Percentiles rank a stretch among this genome's conserved stretches.
phyloP scores from a whole-genome alignment of 805 yeast species.

The Candida verbasci region DNA sequence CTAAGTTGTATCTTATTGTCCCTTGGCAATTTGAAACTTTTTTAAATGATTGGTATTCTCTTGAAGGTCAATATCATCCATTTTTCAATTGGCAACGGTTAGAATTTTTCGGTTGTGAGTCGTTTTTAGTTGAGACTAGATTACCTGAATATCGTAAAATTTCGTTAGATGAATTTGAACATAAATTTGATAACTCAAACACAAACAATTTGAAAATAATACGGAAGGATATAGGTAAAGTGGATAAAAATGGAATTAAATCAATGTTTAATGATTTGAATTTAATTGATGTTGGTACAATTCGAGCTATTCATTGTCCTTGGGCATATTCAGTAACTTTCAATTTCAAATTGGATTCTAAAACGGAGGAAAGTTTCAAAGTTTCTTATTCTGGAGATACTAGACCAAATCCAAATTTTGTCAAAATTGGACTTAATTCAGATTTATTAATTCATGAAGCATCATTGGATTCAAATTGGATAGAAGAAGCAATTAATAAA shows the following conservation, averaged over 20 bases:
- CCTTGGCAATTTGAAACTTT: constrained; percentile 76
- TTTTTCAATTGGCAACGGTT: constrained; percentile 38
- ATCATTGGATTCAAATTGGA: constrained; percentile 75
- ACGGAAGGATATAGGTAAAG: constrained; percentile 20
- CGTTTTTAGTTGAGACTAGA: constrained; percentile 36
- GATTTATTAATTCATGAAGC: constrained; percentile 91
- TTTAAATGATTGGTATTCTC: constrained; percentile 59
- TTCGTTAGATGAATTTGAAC: constrained; percentile 27
- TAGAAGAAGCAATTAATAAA: constrained; percentile 74
- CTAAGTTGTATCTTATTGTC: constrained; percentile 52
- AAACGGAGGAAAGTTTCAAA: constrained; percentile 41
- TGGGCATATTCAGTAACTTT: constrained; percentile 67
- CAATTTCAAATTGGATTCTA: constrained; percentile 39
- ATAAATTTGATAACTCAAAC: constrained; percentile 22
- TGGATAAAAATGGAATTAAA: constrained; percentile 22
- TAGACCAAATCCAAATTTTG: constrained; percentile 69
- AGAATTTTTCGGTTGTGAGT: constrained; percentile 57
- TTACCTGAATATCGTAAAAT: constrained; percentile 23
- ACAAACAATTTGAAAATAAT: constrained; percentile 11
- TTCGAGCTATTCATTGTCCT: constrained; percentile 80
- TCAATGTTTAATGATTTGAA: constrained; percentile 39
- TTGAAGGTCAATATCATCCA: constrained; percentile 33
- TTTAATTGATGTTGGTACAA: constrained; percentile 47
- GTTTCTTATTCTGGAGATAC: constrained; percentile 94
- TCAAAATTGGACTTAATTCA: constrained; percentile 58